A percentile compares a stretch with the other conserved stretches of the same genome.
Evolutionary conservation across 108 stramenopile species (phyloP).

Genomic region (Nitzschia inconspicua): DNA sequence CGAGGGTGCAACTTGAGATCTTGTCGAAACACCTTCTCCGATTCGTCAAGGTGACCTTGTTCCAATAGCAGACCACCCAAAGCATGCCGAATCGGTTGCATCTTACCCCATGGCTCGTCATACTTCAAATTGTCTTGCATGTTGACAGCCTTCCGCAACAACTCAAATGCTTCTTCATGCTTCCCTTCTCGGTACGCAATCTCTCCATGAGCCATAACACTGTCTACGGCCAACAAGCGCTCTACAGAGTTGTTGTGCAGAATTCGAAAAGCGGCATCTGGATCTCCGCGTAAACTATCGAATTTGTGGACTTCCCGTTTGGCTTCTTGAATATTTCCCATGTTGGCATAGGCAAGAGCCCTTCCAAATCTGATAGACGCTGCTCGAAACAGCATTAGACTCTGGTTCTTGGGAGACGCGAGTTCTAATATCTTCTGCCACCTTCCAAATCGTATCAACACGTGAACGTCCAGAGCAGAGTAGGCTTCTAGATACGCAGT

Average conservation of each 20-base stretch:
- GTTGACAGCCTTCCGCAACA: slow-evolving; percentile 62
- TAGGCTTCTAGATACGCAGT: slow-evolving; percentile 78
- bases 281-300: slow-evolving; percentile 58
- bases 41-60: slow-evolving; percentile 63
- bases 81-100: slow-evolving; percentile 86
- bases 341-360: slow-evolving; percentile 61
- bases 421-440: slow-evolving; percentile 71
- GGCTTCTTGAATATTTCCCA: slow-evolving; percentile 49
- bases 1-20: slow-evolving; percentile 78
- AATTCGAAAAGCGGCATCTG: slow-evolving; percentile 59
- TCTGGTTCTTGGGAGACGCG: slow-evolving; percentile 53
- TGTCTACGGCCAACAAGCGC: slow-evolving; percentile 68
- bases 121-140: slow-evolving; percentile 80
- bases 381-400: slow-evolving; percentile 73
- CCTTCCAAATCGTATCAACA: slow-evolving; percentile 84
- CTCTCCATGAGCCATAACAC: slow-evolving; percentile 79
- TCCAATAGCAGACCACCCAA: slow-evolving; percentile 80
- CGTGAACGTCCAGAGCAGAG: slow-evolving; percentile 75
- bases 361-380: slow-evolving; percentile 62
- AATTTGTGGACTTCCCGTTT: slow-evolving; percentile 57
- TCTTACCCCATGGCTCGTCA: slow-evolving; percentile 91
- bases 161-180: slow-evolving; percentile 66
- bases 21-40: slow-evolving; percentile 64
- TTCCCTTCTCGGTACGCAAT: slow-evolving; percentile 75
- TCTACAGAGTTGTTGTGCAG: slow-evolving; percentile 81